A percentile compares a stretch with the other conserved stretches of the same genome.
These are phyloP conservation scores for Aspergillus panamensis DNA, from an alignment of 495 filamentous ascomycete species.

Conservation along the genomic window DNA sequence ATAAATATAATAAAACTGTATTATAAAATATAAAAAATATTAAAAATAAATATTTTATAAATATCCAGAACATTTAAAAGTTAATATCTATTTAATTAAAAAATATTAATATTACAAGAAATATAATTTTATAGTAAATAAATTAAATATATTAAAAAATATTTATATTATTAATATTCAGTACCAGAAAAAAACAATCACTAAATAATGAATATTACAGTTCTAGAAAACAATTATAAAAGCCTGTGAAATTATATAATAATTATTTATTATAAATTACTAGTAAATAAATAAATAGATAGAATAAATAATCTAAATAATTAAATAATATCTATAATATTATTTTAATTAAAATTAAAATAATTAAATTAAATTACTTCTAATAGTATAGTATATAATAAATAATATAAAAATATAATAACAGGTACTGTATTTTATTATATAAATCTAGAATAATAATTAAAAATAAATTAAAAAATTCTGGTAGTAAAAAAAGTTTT, in stretches of 20 bases:
- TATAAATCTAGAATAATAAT: conserved; percentile 6
- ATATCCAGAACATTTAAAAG: too few species aligned
- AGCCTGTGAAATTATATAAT: background rate
- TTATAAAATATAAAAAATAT: too few species aligned
- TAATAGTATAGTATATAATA: conserved; percentile 5
- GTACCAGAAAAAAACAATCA: too few species aligned
- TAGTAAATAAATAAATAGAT: conserved; percentile 6
- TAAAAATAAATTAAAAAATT: conserved; percentile 2
- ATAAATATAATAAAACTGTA: too few species aligned
- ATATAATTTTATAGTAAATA: too few species aligned
- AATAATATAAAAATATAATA: too few species aligned
- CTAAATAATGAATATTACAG: background rate
- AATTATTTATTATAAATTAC: background rate
- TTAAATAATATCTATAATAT: conserved; percentile 4
- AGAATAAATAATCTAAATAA: conserved; percentile 4
- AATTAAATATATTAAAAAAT: too few species aligned
- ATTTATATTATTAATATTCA: too few species aligned
- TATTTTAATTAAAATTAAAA: conserved; percentile 5
- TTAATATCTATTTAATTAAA: too few species aligned
- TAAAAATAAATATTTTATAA: too few species aligned
- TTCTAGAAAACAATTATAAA: conserved; percentile 3
- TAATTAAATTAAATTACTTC: conserved; percentile 2
- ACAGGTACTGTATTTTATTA: conserved; percentile 1
- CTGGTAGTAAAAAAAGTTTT: conserved; percentile 1
- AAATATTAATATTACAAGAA: too few species aligned